A percentile compares a stretch with the other conserved stretches of the same genome.
Conservation (phyloP, 2,329 filamentous ascomycete species). For the Diaporthe eres region DNA sequence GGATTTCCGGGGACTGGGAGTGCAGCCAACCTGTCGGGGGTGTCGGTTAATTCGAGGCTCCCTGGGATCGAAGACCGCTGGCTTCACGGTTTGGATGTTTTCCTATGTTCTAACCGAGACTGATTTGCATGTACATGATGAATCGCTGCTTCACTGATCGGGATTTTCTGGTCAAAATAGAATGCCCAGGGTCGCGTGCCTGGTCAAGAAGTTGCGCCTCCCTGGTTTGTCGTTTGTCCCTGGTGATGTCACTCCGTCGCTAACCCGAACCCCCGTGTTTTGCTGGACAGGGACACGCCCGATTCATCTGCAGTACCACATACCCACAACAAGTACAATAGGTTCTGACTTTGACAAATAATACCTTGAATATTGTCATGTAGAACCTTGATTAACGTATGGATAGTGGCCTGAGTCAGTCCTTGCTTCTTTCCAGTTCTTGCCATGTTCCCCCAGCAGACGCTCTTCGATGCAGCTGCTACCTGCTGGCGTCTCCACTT, state of each 20-base stretch:
- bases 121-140: not conserved
- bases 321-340: not conserved
- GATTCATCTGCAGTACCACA: not conserved
- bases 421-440: no score
- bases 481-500: no score
- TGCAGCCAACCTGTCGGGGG: not conserved
- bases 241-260: conserved; percentile 26
- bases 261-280: not conserved
- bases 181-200: not conserved
- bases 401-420: no score
- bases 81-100: not conserved
- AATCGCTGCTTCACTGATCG: not conserved
- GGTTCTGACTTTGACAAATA: not conserved
- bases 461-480: no score
- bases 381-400: no score
- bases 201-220: not conserved
- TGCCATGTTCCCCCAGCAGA: no score
- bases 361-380: no score
- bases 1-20: no score
- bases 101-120: not conserved
- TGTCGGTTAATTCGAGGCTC: not conserved
- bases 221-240: not conserved
- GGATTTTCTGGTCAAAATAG: not conserved
- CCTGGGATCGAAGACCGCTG: not conserved
- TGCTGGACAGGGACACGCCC: not conserved